phyloP scores from a whole-genome alignment of 2,329 filamentous ascomycete species.

The Chaetothyriales sp. region DNA sequence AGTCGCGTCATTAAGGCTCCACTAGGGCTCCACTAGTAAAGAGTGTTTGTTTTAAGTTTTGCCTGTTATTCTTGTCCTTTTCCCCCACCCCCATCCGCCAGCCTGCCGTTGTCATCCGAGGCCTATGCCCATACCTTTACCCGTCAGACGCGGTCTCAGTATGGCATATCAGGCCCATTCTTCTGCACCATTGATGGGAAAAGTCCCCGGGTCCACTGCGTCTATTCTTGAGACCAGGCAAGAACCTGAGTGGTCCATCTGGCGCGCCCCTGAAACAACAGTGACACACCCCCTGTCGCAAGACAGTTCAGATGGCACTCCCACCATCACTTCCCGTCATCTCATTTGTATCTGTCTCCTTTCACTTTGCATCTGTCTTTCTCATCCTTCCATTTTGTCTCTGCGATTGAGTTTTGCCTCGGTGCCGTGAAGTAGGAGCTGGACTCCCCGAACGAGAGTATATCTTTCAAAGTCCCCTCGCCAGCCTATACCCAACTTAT shows the following conservation, averaged over 20 bases:
- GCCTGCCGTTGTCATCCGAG: too few relatives aligned
- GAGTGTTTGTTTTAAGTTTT: too few relatives aligned
- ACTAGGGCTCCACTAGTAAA: too few relatives aligned
- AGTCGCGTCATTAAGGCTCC: too few relatives aligned
- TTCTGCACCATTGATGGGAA: too few relatives aligned
- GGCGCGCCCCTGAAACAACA: not conserved
- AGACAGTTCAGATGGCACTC: not conserved
- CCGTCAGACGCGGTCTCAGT: too few relatives aligned
- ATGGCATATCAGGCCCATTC: too few relatives aligned
- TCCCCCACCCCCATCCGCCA: too few relatives aligned
- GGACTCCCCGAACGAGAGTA: not conserved
- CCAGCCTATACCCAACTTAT: too few relatives aligned
- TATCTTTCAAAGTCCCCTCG: too few relatives aligned
- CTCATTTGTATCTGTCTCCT: not conserved
- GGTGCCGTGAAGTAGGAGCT: not conserved
- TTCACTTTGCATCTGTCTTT: not conserved
- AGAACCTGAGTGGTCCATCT: not conserved
- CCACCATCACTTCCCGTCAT: not conserved
- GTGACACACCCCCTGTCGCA: not conserved
- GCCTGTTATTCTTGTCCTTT: too few relatives aligned
- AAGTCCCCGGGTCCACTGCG: not conserved
- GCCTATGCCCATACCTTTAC: too few relatives aligned
- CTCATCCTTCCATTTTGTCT: not conserved
- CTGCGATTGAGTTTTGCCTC: not conserved
- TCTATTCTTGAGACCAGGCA: not conserved